Percentiles rank a stretch among this genome's conserved stretches.
Evolutionary conservation across 176 grass and related monocot genomes (phyloP).

Genomic region (Lolium perenne): DNA sequence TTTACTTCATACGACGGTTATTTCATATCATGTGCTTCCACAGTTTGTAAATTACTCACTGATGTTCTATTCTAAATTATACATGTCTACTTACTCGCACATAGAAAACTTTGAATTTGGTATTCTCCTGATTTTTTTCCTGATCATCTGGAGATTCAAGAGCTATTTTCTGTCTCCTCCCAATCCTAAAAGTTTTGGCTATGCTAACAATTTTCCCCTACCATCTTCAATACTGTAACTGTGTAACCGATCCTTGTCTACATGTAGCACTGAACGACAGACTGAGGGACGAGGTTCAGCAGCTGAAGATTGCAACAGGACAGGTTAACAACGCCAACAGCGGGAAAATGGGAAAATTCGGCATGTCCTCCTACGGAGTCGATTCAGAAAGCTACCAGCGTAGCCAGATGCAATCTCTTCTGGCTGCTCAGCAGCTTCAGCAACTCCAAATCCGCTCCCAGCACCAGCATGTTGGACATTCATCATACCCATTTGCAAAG

Average conservation of each 20-base stretch:
- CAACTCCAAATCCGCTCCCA: constrained; percentile 83
- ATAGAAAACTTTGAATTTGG: not conserved
- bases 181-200: not conserved
- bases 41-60: constrained; percentile 4
- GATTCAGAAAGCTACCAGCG: constrained; percentile 68
- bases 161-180: not conserved
- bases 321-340: constrained; percentile 52
- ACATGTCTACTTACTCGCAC: not conserved
- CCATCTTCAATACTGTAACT: constrained; percentile 3
- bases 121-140: constrained; percentile 1
- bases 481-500: too few relatives aligned
- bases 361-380: constrained; percentile 45
- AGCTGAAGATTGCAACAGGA: constrained; percentile 85
- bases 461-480: too few relatives aligned
- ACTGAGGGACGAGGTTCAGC: constrained; percentile 84
- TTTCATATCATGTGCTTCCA: not conserved
- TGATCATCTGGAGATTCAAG: not conserved
- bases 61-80: not conserved
- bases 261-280: constrained; percentile 79
- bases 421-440: constrained; percentile 83
- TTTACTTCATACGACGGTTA: not conserved
- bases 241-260: constrained; percentile 25
- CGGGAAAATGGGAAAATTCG: constrained; percentile 61
- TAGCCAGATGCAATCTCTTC: constrained; percentile 73
- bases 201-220: not conserved